phyloP scores from a whole-genome alignment of 169 alveolate genomes.

The Plasmodium falciparum region DNA sequence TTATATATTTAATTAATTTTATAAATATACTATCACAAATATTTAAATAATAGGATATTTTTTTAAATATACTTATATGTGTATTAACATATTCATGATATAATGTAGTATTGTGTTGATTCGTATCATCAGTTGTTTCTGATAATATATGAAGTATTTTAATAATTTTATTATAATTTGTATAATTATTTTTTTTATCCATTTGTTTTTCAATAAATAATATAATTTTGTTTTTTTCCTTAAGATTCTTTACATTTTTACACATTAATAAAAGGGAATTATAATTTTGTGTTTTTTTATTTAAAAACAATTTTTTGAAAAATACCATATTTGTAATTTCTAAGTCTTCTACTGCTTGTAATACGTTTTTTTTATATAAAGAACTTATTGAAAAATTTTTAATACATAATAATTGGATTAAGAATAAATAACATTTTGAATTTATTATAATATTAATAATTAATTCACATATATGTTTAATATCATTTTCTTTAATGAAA shows the following conservation, averaged over 20 bases:
- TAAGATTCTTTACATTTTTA: conserved; percentile 26
- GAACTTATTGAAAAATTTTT: conserved; percentile 47
- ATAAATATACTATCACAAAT: conserved; percentile 26
- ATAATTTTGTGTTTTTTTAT: conserved; percentile 21
- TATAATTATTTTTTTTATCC: conserved; percentile 2
- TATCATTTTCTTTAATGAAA: conserved; percentile 47
- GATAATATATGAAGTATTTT: conserved; percentile 34
- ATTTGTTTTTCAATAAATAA: conserved; percentile 39
- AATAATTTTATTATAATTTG: conserved; percentile 1
- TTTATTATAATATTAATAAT: conserved; percentile 17
- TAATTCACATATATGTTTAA: conserved; percentile 26
- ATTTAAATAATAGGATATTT: conserved; percentile 5
- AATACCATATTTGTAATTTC: conserved; percentile 35
- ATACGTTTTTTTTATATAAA: conserved; percentile 28
- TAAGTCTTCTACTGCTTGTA: conserved; percentile 17
- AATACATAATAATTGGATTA: conserved; percentile 35
- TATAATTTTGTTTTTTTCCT: conserved; percentile 46
- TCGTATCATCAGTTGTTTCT: neutral
- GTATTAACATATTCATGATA: conserved; percentile 23
- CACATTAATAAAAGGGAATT: conserved; percentile 60
- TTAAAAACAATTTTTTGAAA: conserved; percentile 30
- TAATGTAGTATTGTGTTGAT: neutral
- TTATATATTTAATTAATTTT: conserved; percentile 43
- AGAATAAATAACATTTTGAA: neutral
- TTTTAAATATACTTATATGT: conserved; percentile 61